Base-by-base conservation (phyloP, 1,139 yeast genomes). In the Petasospora rhodanensis region DNA sequence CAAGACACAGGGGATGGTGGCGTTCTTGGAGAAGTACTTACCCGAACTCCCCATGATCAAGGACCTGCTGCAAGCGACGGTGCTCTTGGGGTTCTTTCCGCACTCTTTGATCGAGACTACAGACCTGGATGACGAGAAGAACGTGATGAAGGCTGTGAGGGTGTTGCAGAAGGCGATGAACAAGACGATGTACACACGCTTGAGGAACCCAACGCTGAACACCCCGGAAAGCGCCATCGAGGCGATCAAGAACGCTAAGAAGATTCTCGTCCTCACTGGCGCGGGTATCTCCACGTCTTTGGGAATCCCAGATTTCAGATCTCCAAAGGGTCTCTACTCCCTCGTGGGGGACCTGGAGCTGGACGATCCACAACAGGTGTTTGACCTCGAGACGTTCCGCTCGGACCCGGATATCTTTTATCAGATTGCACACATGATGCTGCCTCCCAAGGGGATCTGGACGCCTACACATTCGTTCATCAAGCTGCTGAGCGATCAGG, bases 241-340 rank as follows among this genome's bases (percentile, higher is more conserved):
- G 1, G 70, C 72, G 28, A 64, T 89, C 25, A 49, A 64, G 14
- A 62, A 61, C 9, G 76, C 93, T 1, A 55, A 68, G 14, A 80
- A 77, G 36, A 73, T 91, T 14, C 52, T 91, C 41, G 94, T 91
- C 1, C 63, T 91, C 18, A 86, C 96, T 0, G 98, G 98, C 5
- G 98, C 98, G 0, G 98, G 98, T 14, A 87, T 91, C 28, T 85
- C 96, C 13, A 89, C 96, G 5, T 77, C 89, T 22, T 63, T 89
- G 38, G 97, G 96, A 2, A 89, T 89, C 36, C 96, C 97, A 0
- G 98, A 91, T 60, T 91, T 91, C 61, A 72, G 98, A 52, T 87
- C 96, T 1, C 77, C 87, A 8, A 69, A 82, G 44, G 98, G 98
- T 28, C 76, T 91, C 40, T 91, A 91, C 58, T 70, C 86, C 2